Evolutionary conservation across 306 rosid genomes (phyloP).

Genomic region (Macrotyloma uniflorum): DNA sequence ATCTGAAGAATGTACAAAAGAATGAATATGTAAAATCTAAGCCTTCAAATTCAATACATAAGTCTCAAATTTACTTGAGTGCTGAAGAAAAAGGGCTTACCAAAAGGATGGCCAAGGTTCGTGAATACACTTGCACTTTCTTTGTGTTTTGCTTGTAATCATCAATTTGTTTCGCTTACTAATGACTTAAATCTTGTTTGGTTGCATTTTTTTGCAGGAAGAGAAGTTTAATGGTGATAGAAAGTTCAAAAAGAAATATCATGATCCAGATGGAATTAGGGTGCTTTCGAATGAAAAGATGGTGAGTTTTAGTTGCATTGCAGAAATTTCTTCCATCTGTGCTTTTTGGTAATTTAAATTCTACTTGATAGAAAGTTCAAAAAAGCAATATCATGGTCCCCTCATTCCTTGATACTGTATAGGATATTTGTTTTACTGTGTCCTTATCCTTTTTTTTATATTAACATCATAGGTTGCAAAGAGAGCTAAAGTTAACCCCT

Average conservation of each 20-base stretch:
- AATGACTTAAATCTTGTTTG: slow-evolving; percentile 25
- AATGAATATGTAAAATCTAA: slow-evolving; percentile 55
- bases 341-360: slow-evolving; percentile 12
- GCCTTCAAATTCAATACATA: slow-evolving; percentile 51
- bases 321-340: slow-evolving; percentile 8
- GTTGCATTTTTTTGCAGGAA: slow-evolving; percentile 44
- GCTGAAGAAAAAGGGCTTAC: slow-evolving; percentile 53
- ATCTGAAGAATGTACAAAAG: slow-evolving; percentile 52
- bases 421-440: slow-evolving; percentile 34
- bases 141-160: neutral
- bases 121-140: slow-evolving; percentile 24
- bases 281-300: slow-evolving; percentile 60
- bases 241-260: slow-evolving; percentile 49
- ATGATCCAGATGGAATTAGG: slow-evolving; percentile 51
- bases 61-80: slow-evolving; percentile 42
- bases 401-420: neutral
- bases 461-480: slow-evolving; percentile 54
- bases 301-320: slow-evolving; percentile 59
- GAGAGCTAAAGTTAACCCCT: slow-evolving; percentile 54
- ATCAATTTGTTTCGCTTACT: slow-evolving; percentile 5
- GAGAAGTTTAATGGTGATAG: slow-evolving; percentile 55
- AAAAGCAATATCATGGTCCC: too few species aligned
- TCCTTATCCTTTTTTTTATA: neutral
- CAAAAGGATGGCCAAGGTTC: slow-evolving; percentile 51
- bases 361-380: too few species aligned